Base-by-base conservation (phyloP, 345 rosid species). In the Pistacia atlantica region DNA sequence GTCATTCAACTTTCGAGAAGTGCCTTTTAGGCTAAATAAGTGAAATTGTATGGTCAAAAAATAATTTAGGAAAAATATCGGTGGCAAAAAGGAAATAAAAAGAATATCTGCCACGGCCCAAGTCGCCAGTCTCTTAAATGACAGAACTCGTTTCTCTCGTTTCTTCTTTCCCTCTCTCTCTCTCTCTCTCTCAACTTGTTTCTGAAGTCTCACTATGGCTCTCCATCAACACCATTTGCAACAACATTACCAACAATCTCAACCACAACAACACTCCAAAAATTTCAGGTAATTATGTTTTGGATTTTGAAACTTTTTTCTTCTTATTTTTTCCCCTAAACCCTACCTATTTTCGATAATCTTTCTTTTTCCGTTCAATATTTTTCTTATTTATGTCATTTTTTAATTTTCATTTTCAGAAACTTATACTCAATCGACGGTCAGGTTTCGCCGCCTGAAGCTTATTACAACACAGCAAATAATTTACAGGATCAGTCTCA, bases 401-500 rank as follows among this genome's bases (percentile, higher is more conserved):
- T 42, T 31, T 42, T 42, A 7, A 5, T 42, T 42, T 42, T 67
- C 13, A 16, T 35, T 67, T 77, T 65, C 82, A 89, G 98, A 65
- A 86, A 83, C 51, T 66, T 88, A 35, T 83, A 75, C 75, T 54
- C 86, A 28, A 78, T 85, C 65, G 90, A 88, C 61, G 82, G 79
- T 13, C 95, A 88, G 88, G 74, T 84, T 85, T 80, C 92, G 17
- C 89, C 86, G 42, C 83, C 83, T 2, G 80, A 81, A 49, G 86
- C 79, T 11, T 88, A 81, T 67, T 80, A 78, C 69, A 78, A 51
- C 76, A 57, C 87, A 7, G 28, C 79, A 14, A 83, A 75, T 18
- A 81, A 77, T 75, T 77, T 91, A 62, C 93, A 82, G 57, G 91
- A 90, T 71, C 91, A 84, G 66, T 86, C 92, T 75, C 95, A 89